phyloP scores from a whole-genome alignment of 2,329 filamentous ascomycete species.

The Phialemonium atrogriseum region DNA sequence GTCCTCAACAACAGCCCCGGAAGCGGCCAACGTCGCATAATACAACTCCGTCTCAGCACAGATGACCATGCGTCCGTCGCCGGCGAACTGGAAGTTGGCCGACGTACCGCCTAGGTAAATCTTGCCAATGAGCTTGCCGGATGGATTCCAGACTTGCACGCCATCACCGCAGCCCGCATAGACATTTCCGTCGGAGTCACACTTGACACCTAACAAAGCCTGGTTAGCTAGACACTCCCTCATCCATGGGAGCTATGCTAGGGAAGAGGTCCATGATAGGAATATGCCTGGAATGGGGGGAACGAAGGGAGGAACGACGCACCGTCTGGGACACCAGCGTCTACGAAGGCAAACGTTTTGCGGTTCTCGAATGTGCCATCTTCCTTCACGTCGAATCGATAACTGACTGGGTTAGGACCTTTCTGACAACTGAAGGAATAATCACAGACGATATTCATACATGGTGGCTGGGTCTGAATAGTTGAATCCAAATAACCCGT shows the following conservation, averaged over 20 bases:
- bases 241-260: too few species aligned
- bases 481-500: too few species aligned
- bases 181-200: constrained; percentile 47
- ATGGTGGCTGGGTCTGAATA: too few species aligned
- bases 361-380: constrained; percentile 40
- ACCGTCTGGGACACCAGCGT: constrained; percentile 51
- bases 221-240: too few species aligned
- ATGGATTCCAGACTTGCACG: constrained; percentile 39
- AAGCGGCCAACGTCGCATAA: constrained; percentile 24
- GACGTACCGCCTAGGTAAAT: constrained; percentile 39
- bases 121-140: constrained; percentile 45
- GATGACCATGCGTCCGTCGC: constrained; percentile 31
- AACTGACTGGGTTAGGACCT: constrained; percentile 21
- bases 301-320: too few species aligned
- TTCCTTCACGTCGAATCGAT: constrained; percentile 33
- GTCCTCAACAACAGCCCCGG: constrained; percentile 10
- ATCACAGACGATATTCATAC: too few species aligned
- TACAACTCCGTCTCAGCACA: constrained; percentile 31
- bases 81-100: constrained; percentile 42
- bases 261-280: too few species aligned
- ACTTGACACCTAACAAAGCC: too few species aligned
- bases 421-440: not conserved
- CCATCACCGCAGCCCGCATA: constrained; percentile 44
- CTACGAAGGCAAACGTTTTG: constrained; percentile 47
- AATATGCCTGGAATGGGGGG: too few species aligned